Conservation (phyloP, 2,329 filamentous ascomycete species). For the Aspergillus sp. region DNA sequence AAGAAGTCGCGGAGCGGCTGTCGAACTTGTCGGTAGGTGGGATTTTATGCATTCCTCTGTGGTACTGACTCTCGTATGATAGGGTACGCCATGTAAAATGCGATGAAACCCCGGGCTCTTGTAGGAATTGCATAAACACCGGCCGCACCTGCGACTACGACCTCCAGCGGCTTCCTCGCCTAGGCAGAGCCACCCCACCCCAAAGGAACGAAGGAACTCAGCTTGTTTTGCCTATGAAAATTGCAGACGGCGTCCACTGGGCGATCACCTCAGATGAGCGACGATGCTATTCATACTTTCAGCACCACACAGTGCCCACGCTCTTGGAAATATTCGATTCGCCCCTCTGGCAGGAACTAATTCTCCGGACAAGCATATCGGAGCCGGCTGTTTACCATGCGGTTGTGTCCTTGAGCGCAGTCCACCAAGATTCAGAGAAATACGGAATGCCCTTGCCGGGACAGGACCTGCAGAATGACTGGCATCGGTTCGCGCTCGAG, state of each 20-base stretch:
- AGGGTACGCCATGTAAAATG: conserved; percentile 18
- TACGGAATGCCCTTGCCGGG: neutral
- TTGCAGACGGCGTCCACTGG: neutral
- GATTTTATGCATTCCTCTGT: too few species aligned
- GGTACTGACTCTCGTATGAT: neutral
- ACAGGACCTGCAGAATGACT: conserved; percentile 5
- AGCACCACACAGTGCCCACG: conserved; percentile 14
- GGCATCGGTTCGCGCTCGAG: conserved; percentile 12
- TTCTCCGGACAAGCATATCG: neutral
- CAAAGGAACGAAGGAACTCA: neutral
- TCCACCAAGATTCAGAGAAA: conserved; percentile 1
- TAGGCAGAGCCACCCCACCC: neutral
- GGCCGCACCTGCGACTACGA: conserved; percentile 41
- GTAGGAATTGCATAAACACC: conserved; percentile 35
- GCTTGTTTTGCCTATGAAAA: neutral
- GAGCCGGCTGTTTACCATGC: conserved; percentile 14
- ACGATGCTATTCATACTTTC: conserved; percentile 22
- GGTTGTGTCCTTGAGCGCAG: conserved; percentile 4
- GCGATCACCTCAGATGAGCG: conserved; percentile 17
- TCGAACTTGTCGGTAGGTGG: conserved; percentile 8
- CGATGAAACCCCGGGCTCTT: conserved; percentile 36
- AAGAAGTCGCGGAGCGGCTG: conserved; percentile 9
- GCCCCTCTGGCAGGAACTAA: conserved; percentile 8
- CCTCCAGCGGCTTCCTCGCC: conserved; percentile 11
- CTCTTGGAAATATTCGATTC: conserved; percentile 16